Conservation (phyloP, 129 eudicot species). For the carrot (Daucus carota) region DNA sequence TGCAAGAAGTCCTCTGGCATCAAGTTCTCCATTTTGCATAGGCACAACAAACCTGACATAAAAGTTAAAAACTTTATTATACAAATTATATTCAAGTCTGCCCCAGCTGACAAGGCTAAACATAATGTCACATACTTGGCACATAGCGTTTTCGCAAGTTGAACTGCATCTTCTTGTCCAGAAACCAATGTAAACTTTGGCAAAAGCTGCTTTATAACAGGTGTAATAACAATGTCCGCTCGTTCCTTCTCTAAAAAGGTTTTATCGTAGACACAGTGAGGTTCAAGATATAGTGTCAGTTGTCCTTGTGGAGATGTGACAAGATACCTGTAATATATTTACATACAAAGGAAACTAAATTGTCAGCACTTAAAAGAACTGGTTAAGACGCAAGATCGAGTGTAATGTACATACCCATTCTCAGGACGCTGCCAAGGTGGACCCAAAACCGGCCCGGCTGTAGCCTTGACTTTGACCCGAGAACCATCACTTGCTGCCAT, state of each 20-base stretch:
- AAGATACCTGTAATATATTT: slow-evolving; percentile 46
- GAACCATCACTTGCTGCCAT: slow-evolving; percentile 52
- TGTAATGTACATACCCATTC: slow-evolving; percentile 52
- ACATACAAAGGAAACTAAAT: neutral
- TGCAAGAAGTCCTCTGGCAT: slow-evolving; percentile 79
- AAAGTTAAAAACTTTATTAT: neutral
- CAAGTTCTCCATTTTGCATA: slow-evolving; percentile 91
- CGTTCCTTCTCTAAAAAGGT: slow-evolving; percentile 42
- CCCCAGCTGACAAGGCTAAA: neutral
- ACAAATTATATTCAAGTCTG: neutral
- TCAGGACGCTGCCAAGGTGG: slow-evolving; percentile 99
- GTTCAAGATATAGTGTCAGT: slow-evolving; percentile 73
- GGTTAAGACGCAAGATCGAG: neutral
- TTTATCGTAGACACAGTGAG: slow-evolving; percentile 79
- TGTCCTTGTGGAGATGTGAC: slow-evolving; percentile 62
- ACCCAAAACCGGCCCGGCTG: slow-evolving; percentile 88
- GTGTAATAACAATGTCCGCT: slow-evolving; percentile 90
- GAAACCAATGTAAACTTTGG: slow-evolving; percentile 78
- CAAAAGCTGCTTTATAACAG: slow-evolving; percentile 76
- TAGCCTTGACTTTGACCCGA: slow-evolving; percentile 55
- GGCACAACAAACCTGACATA: slow-evolving; percentile 67
- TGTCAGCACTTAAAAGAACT: neutral
- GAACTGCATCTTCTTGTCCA: slow-evolving; percentile 94
- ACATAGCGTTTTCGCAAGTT: slow-evolving; percentile 61
- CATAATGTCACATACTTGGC: slow-evolving; percentile 47